Conservation (phyloP, 1,284 basidiomycete genomes). For the Pisolithus thermaeus region DNA sequence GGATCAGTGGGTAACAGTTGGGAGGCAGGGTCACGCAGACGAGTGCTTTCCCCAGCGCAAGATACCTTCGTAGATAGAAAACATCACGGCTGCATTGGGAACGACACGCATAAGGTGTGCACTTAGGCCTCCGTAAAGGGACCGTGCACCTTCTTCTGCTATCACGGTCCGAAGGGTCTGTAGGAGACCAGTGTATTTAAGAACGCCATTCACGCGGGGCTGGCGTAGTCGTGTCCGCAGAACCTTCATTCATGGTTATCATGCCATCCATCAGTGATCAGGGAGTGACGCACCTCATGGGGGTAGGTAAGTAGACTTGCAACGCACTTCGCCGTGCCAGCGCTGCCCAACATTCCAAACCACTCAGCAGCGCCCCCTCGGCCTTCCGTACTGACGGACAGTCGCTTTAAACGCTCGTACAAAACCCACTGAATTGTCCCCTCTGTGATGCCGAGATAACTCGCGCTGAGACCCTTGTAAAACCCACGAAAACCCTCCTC, state of each 20-base stretch:
- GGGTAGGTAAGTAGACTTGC: slow-evolving; percentile 95
- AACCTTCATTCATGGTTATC: slow-evolving; percentile 45
- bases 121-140: slow-evolving; percentile 88
- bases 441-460: slow-evolving; percentile 94
- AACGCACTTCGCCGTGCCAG: slow-evolving; percentile 90
- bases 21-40: neutral
- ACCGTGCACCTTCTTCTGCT: slow-evolving; percentile 82
- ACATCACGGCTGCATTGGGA: slow-evolving; percentile 97
- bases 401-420: slow-evolving; percentile 80
- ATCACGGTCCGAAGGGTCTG: slow-evolving; percentile 87
- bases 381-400: slow-evolving; percentile 50
- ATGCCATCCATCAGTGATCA: neutral
- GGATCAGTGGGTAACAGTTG: neutral
- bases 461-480: slow-evolving; percentile 93
- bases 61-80: slow-evolving; percentile 75
- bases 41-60: slow-evolving; percentile 47
- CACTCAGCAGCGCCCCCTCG: slow-evolving; percentile 58
- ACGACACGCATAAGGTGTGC: slow-evolving; percentile 96
- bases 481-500: slow-evolving; percentile 86
- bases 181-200: slow-evolving; percentile 83
- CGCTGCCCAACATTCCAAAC: slow-evolving; percentile 82
- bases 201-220: slow-evolving; percentile 64
- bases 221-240: slow-evolving; percentile 91
- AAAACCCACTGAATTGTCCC: slow-evolving; percentile 97
- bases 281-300: slow-evolving; percentile 67